Evolutionary conservation across 2,329 filamentous ascomycete species (phyloP).

Genomic region (Colletotrichum karsti): DNA sequence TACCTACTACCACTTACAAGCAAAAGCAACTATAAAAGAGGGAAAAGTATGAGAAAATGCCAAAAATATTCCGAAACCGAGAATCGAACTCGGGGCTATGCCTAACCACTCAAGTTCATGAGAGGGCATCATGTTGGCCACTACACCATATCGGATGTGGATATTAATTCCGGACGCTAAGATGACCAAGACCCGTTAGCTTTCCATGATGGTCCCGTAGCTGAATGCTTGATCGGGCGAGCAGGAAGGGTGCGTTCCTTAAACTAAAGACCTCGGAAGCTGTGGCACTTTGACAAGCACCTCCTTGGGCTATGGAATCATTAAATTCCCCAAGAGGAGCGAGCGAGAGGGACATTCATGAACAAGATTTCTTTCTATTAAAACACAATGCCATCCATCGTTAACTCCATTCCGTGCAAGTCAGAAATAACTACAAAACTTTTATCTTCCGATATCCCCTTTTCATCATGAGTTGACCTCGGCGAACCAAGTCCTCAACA

Average conservation of each 20-base stretch:
- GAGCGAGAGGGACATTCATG: neutral
- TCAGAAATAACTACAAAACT: neutral
- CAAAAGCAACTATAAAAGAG: no score
- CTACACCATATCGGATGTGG: slow-evolving; percentile 19
- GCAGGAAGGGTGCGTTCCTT: no score
- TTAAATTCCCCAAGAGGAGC: no score
- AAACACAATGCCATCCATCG: neutral
- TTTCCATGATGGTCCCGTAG: neutral
- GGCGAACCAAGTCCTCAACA: slow-evolving; percentile 96
- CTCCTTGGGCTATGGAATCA: no score
- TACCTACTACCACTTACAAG: no score
- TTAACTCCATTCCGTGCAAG: neutral
- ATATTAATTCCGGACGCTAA: rapidly evolving
- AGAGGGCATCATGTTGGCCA: slow-evolving; percentile 24
- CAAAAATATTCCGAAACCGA: slow-evolving; percentile 16
- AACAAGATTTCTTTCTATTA: neutral
- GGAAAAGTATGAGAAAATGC: no score
- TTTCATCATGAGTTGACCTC: slow-evolving; percentile 60
- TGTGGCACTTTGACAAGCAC: no score
- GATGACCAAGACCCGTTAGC: neutral
- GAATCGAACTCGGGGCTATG: slow-evolving; percentile 23
- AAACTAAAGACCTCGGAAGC: no score
- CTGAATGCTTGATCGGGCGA: no score
- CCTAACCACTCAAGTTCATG: neutral
- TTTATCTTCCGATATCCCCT: neutral